phyloP scores from a whole-genome alignment of 352 stramenopile species.

The Globisporangium irregulare region DNA sequence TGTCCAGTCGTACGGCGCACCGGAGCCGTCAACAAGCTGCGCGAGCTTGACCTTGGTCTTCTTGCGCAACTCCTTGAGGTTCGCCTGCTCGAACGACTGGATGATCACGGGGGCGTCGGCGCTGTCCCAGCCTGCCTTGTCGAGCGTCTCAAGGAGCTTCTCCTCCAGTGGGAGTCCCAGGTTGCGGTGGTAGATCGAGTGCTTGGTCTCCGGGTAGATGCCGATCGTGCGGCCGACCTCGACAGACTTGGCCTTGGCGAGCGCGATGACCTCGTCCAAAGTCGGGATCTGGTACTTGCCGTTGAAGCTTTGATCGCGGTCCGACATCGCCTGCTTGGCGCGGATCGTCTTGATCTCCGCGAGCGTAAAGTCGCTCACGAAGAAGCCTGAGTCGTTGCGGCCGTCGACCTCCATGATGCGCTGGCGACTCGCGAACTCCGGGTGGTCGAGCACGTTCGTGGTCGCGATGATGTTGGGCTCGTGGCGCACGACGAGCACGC shows the following conservation, averaged over 20 bases:
- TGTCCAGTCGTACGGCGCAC: constrained; percentile 62
- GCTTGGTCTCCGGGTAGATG: constrained; percentile 89
- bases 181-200: constrained; percentile 70
- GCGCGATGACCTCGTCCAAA: constrained; percentile 84
- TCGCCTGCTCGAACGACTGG: constrained; percentile 74
- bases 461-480: constrained; percentile 88
- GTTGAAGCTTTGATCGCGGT: constrained; percentile 81
- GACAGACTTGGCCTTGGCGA: constrained; percentile 66
- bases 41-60: constrained; percentile 71
- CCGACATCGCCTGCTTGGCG: constrained; percentile 70
- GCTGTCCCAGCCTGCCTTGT: constrained; percentile 61
- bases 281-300: constrained; percentile 85
- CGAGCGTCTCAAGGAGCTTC: constrained; percentile 67
- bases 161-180: constrained; percentile 81
- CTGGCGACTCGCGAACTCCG: constrained; percentile 68
- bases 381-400: constrained; percentile 68
- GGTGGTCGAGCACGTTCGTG: constrained; percentile 78
- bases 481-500: constrained; percentile 83
- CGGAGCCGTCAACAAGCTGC: constrained; percentile 32
- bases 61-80: constrained; percentile 65
- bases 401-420: constrained; percentile 59
- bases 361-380: constrained; percentile 90
- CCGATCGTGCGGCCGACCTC: constrained; percentile 64
- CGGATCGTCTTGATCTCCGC: constrained; percentile 87
- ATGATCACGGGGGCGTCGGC: constrained; percentile 62